Base-by-base conservation (phyloP, 1,139 yeast genomes). In the Hyphopichia buzzinii region DNA sequence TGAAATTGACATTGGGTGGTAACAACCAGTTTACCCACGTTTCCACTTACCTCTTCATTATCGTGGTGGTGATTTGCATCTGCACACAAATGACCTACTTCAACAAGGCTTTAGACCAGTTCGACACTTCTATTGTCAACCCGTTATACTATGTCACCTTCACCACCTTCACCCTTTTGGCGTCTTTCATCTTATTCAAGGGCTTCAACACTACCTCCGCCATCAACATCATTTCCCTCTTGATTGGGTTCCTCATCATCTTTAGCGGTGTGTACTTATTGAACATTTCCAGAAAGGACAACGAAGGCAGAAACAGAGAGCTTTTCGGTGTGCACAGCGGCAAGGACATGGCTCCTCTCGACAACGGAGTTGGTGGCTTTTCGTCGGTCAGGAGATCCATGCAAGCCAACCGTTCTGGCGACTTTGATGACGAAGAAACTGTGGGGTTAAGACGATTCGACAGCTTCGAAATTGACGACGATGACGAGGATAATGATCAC, bases 61-160 rank as follows among this genome's bases (percentile, higher is more conserved):
- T 76, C 30, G 90, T 87, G 26, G 96, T 88, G 37, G 86, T 73
- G 8, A 74, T 84, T 30, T 88, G 96, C 63, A 88, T 89, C 46
- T 54, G 86, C 49, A 86, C 95, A 3, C 97, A 88, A 61, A 87
- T 88, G 96, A 88, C 87, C 64, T 88, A 85, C 58, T 87, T 88
- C 71, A 88, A 88, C 71, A 88, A 87, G 65, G 96, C 96, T 0
- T 72, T 88, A 53, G 96, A 90, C 51, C 96, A 86, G 59, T 88
- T 87, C 53, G 96, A 88, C 56, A 88, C 96, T 3, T 86, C 95
- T 1, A 85, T 89, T 46, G 96, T 88, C 39, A 88, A 89, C 59
- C 96, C 96, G 23, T 69, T 88, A 43, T 88, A 88, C 64, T 88
- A 89, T 54, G 97, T 88, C 38, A 83, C 96, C 0, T 89, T 88